Evolutionary conservation across 441 rosid species (phyloP).

Genomic region (Adansonia rubrostipa): DNA sequence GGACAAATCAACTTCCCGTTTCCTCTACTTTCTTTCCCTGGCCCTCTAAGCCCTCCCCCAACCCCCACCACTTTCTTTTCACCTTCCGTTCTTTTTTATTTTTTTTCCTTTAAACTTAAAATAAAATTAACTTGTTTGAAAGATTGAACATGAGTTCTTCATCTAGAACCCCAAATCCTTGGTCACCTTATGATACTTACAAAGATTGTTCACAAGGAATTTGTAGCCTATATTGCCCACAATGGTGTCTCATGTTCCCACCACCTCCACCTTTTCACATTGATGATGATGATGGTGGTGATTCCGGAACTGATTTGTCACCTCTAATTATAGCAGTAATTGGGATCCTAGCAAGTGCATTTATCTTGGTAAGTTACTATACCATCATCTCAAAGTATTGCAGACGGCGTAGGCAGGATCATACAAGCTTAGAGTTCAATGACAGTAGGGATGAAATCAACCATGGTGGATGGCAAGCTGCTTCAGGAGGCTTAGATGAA

Average conservation of each 20-base stretch:
- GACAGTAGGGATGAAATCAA: constrained; percentile 28
- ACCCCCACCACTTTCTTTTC: too few relatives aligned
- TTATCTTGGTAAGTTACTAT: constrained; percentile 71
- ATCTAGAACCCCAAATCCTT: constrained; percentile 58
- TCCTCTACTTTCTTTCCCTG: too few relatives aligned
- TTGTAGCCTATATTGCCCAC: constrained; percentile 83
- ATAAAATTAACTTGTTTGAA: too few relatives aligned
- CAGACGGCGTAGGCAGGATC: constrained; percentile 34
- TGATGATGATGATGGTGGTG: constrained; percentile 19
- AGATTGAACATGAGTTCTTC: constrained; percentile 53
- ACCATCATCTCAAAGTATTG: constrained; percentile 69
- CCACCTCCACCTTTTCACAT: constrained; percentile 67
- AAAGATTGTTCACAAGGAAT: constrained; percentile 77
- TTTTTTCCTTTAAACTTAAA: too few relatives aligned
- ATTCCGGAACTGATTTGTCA: constrained; percentile 51
- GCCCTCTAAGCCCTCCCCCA: too few relatives aligned
- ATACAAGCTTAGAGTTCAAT: constrained; percentile 12
- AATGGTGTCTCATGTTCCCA: constrained; percentile 81
- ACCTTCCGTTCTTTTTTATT: too few relatives aligned
- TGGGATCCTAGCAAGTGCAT: constrained; percentile 67
- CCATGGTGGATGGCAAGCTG: constrained; percentile 23
- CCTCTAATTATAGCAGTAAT: constrained; percentile 78
- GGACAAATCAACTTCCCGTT: too few relatives aligned
- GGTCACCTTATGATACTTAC: constrained; percentile 61
- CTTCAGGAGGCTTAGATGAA: constrained; percentile 59